A percentile compares a stretch with the other conserved stretches of the same genome.
phyloP scores from a whole-genome alignment of 2,329 filamentous ascomycete genomes.

The Pseudovirgaria hyperparasitica region DNA sequence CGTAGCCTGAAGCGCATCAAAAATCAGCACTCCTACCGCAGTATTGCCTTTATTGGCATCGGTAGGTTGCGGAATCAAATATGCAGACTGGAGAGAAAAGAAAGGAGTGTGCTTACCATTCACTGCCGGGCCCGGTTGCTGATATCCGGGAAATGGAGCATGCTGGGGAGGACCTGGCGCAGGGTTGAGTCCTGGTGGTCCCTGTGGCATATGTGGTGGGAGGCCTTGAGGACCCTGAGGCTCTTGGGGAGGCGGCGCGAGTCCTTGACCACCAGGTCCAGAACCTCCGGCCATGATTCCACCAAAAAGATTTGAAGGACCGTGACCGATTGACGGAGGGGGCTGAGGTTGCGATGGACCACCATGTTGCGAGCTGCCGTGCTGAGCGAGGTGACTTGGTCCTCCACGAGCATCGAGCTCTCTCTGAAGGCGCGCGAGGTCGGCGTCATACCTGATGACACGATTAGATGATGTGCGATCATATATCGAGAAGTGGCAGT shows the following conservation, averaged over 20 bases:
- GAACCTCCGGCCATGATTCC: conserved; percentile 87
- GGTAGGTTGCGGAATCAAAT: conserved; percentile 1
- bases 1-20: conserved; percentile 58
- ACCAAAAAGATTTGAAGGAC: conserved; percentile 80
- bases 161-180: conserved; percentile 49
- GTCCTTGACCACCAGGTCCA: conserved; percentile 70
- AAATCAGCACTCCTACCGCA: neutral
- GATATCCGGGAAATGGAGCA: conserved; percentile 58
- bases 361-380: conserved; percentile 58
- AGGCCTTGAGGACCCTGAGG: conserved; percentile 45
- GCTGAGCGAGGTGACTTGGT: conserved; percentile 51
- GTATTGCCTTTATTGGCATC: conserved; percentile 1
- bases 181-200: conserved; percentile 52
- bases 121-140: conserved; percentile 47
- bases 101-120: conserved; percentile 39
- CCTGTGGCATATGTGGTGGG: conserved; percentile 55
- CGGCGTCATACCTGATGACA: conserved; percentile 77
- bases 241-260: conserved; percentile 56
- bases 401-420: conserved; percentile 68
- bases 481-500: conserved; percentile 1
- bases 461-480: neutral
- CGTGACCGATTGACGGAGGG: conserved; percentile 75
- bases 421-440: conserved; percentile 71
- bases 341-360: conserved; percentile 74
- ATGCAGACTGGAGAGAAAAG: conserved; percentile 2